A percentile compares a stretch with the other conserved stretches of the same genome.
These are phyloP conservation scores for Ceriops decandra DNA, from an alignment of 345 rosid genomes.

Conservation along the genomic window DNA sequence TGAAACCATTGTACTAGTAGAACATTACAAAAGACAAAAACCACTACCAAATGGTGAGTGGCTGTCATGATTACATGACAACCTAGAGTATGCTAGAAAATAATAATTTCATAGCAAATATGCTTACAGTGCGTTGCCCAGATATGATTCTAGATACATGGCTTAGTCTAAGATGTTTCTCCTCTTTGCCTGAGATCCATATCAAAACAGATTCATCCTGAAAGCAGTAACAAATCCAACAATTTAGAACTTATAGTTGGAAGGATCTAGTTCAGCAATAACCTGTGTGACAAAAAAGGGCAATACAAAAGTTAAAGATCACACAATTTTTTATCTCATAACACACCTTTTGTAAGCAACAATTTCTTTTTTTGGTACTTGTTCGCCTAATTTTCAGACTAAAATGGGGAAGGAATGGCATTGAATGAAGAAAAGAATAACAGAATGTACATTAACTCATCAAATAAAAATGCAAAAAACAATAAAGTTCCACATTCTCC, in stretches of 20 bases:
- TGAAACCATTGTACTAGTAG: constrained; percentile 2
- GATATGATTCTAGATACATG: constrained; percentile 88
- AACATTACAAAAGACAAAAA: constrained; percentile 8
- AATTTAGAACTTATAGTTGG: constrained; percentile 5
- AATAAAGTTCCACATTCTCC: not conserved
- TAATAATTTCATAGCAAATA: constrained; percentile 3
- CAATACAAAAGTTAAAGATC: not conserved
- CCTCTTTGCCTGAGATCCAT: constrained; percentile 95
- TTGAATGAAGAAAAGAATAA: not conserved
- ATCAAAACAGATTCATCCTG: constrained; percentile 97
- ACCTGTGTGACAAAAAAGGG: not conserved
- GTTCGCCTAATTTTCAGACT: not conserved
- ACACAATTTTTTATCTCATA: not conserved
- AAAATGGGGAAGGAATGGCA: not conserved
- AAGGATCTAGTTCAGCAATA: constrained; percentile 6
- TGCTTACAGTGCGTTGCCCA: constrained; percentile 97
- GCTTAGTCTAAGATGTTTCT: constrained; percentile 81
- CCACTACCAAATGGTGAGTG: not conserved
- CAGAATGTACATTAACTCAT: not conserved
- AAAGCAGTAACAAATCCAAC: constrained; percentile 26
- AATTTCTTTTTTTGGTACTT: not conserved
- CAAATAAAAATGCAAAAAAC: not conserved
- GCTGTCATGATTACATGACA: not conserved
- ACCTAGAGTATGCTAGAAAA: not conserved
- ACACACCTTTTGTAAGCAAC: not conserved